phyloP scores from a whole-genome alignment of 768 basidiomycete species.

The Mycena pura region DNA sequence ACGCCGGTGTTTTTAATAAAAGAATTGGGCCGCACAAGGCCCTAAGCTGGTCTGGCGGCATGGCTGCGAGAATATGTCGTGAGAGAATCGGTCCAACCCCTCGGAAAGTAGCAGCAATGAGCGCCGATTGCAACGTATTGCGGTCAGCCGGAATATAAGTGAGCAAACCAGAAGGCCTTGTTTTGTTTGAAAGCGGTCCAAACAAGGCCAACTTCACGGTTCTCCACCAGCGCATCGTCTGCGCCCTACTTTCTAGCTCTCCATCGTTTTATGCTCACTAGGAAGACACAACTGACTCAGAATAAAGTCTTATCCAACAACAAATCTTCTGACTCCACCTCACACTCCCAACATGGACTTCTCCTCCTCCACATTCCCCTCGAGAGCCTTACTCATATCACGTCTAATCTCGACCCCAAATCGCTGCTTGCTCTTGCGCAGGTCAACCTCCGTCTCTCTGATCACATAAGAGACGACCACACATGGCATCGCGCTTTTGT shows the following conservation, averaged over 20 bases:
- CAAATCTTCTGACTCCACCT: constrained; percentile 38
- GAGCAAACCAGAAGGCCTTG: not conserved
- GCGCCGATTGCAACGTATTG: too few relatives aligned
- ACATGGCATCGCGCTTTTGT: constrained; percentile 83
- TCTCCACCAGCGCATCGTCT: constrained; percentile 22
- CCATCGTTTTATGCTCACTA: constrained; percentile 74
- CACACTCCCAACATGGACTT: constrained; percentile 58
- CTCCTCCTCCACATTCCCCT: constrained; percentile 61
- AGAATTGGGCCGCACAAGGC: too few relatives aligned
- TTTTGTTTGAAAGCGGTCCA: not conserved
- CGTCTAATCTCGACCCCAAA: constrained; percentile 71
- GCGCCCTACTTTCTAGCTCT: constrained; percentile 21
- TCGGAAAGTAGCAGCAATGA: too few relatives aligned
- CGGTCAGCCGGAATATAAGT: too few relatives aligned
- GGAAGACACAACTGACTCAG: constrained; percentile 47
- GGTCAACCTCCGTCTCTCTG: constrained; percentile 57
- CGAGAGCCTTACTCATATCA: constrained; percentile 80
- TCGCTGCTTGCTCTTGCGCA: constrained; percentile 63
- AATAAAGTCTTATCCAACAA: constrained; percentile 44
- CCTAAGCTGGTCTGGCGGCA: too few relatives aligned
- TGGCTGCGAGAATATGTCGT: too few relatives aligned
- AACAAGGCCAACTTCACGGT: not conserved
- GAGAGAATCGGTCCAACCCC: too few relatives aligned
- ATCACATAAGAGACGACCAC: constrained; percentile 76
- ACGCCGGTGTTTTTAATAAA: too few relatives aligned